A percentile compares a stretch with the other conserved stretches of the same genome.
phyloP scores from a whole-genome alignment of 306 rosid genomes.

The Casuarina glauca region DNA sequence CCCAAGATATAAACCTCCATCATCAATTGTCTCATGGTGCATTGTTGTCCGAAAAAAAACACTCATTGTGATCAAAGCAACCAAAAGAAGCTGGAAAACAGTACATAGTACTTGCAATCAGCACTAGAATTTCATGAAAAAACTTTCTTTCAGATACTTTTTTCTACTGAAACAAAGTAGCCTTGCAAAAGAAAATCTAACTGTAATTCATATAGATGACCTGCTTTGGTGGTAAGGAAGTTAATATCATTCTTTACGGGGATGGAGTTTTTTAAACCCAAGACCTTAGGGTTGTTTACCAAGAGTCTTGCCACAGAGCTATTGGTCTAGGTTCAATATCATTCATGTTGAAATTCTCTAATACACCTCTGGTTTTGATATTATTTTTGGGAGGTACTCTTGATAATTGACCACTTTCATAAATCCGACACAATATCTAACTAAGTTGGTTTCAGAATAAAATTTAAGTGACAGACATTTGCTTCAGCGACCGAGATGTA shows the following conservation, averaged over 20 bases:
- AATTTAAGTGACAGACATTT: background rate
- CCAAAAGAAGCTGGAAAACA: slow-evolving; percentile 75
- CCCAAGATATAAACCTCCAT: slow-evolving; percentile 89
- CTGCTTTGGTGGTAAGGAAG: background rate
- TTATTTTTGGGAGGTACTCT: background rate
- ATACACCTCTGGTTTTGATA: background rate
- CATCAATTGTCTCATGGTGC: slow-evolving; percentile 84
- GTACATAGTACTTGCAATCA: slow-evolving; percentile 38
- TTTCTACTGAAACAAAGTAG: slow-evolving; percentile 7
- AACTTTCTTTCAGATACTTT: slow-evolving; percentile 25
- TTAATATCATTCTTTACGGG: background rate
- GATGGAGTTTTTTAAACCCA: too few relatives aligned
- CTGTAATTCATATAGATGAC: background rate
- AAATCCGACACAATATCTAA: background rate
- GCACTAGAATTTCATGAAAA: slow-evolving; percentile 17
- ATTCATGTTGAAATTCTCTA: background rate
- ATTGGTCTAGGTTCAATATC: too few relatives aligned
- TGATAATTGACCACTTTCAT: background rate
- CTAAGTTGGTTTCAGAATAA: background rate
- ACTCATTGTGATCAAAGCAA: slow-evolving; percentile 93
- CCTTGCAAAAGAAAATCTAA: background rate
- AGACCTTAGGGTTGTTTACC: too few relatives aligned
- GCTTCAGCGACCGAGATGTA: background rate
- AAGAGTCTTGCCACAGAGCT: too few relatives aligned
- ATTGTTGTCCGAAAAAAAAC: slow-evolving; percentile 94